Base-by-base conservation (phyloP, 2,329 filamentous ascomycete genomes). In the Rhynchosporium graminicola region DNA sequence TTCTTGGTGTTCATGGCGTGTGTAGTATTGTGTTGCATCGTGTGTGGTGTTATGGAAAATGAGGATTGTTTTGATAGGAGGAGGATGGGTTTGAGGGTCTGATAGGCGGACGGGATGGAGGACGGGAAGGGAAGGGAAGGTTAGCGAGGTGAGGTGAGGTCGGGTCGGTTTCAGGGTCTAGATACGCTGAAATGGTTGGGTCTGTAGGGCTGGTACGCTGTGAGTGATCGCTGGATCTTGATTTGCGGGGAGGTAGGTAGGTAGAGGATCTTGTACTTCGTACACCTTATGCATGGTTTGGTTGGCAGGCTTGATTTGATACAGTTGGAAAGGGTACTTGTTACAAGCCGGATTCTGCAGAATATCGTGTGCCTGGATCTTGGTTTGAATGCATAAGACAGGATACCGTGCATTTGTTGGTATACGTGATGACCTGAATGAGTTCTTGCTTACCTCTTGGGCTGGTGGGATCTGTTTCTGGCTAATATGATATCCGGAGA, bases 121-220 rank as follows among this genome's bases (percentile, higher is more conserved):
- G 6, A 33, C 13, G 50, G 33, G 20, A 33, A 26, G 20, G 26
- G 50, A 33, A 15, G 31, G 31, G 31, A 15, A n/a, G 13, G 42
- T 52, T 52, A 38, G 50, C 50, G 50, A 40, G 50, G 36, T 52
- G 50, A 40, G 50, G 36, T 52, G 20, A 20, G 20, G 20, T 33
- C 29, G 10, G 50, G 26, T 4, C 10, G 50, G 12, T 38, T 31
- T 15, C 38, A 52, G 50, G 47, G 50, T 20, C n/a, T 38, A 4
- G 50, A 52, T 31, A 38, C 50, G 50, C 50, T 52, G 50, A 40
- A 52, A 40, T 52, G 50, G 50, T 33, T 33, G 50, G 31, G 48
- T 7, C 13, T 29, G 48, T 51, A 51, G 48, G 48, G 50, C 50
- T 52, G 50, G 50, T 38, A 33, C 20, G 15, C 50, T 10, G 50